phyloP scores from a whole-genome alignment of 306 rosid species.

The Cucurbita moschata region DNA sequence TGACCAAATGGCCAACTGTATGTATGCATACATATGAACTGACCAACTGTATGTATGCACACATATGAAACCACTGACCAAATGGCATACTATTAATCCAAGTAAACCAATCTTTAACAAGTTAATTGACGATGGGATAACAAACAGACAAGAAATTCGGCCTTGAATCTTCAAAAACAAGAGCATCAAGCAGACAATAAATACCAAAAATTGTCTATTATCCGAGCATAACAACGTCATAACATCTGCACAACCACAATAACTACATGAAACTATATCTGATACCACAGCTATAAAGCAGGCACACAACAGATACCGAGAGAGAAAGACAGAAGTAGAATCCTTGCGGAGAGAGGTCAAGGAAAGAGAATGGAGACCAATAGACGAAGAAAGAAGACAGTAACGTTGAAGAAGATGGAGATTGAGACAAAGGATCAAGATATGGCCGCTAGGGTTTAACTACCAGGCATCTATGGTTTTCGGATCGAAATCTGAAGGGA shows the following conservation, averaged over 20 bases:
- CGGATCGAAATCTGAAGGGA: background rate
- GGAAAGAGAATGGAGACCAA: background rate
- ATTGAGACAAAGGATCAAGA: background rate
- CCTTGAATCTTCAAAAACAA: background rate
- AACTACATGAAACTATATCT: background rate
- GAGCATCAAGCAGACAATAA: background rate
- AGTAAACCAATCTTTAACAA: background rate
- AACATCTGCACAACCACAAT: background rate
- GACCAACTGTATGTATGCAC: background rate
- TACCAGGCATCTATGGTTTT: background rate
- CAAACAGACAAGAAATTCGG: background rate
- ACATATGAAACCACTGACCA: background rate
- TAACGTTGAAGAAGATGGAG: background rate
- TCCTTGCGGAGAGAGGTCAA: background rate
- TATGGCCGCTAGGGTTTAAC: background rate
- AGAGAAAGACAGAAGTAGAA: background rate
- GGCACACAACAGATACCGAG: background rate
- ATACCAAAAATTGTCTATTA: background rate
- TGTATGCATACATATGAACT: background rate
- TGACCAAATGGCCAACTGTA: background rate
- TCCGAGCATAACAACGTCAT: background rate
- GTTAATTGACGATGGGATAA: background rate
- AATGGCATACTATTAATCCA: background rate
- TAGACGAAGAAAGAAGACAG: background rate
- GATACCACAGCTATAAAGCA: no score